Evolutionary conservation across 2,329 filamentous ascomycete genomes (phyloP).

Genomic region (Aspergillus neotritici): DNA sequence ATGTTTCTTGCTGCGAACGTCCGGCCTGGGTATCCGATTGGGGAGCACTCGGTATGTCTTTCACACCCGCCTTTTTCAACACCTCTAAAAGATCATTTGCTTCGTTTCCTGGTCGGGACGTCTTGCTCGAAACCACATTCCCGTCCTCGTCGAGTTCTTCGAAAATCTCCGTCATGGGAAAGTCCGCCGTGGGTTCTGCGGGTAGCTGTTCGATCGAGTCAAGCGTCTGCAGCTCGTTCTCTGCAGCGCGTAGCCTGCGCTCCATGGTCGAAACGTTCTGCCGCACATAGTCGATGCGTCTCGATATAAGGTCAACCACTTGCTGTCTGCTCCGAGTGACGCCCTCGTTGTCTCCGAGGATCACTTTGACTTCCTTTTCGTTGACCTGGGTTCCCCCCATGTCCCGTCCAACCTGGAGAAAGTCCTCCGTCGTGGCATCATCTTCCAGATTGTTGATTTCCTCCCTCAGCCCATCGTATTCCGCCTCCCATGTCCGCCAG

Average conservation of each 20-base stretch:
- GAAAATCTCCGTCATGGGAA: constrained; percentile 82
- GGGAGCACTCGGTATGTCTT: constrained; percentile 38
- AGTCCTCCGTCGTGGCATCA: constrained; percentile 47
- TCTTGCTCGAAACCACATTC: constrained; percentile 66
- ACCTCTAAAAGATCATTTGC: constrained; percentile 65
- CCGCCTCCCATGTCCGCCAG: constrained; percentile 86
- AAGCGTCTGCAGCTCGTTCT: constrained; percentile 61
- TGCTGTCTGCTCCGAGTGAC: constrained; percentile 53
- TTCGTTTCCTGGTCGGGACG: constrained; percentile 62
- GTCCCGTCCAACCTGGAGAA: constrained; percentile 45
- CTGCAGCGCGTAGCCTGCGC: constrained; percentile 63
- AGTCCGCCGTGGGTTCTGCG: constrained; percentile 55
- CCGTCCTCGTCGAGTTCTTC: constrained; percentile 89
- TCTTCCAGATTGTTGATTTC: constrained; percentile 59
- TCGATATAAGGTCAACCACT: constrained; percentile 61
- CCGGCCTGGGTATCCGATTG: constrained; percentile 9
- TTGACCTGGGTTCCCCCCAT: constrained; percentile 41
- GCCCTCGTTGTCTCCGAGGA: constrained; percentile 44
- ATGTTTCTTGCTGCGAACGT: constrained; percentile 4
- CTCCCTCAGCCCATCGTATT: constrained; percentile 85
- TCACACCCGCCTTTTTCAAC: constrained; percentile 69
- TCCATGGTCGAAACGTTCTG: constrained; percentile 71
- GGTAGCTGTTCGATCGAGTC: constrained; percentile 57
- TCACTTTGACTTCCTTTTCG: constrained; percentile 50
- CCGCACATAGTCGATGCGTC: constrained; percentile 82